Percentiles rank a stretch among this genome's conserved stretches.
Conservation (phyloP, 1,284 basidiomycete genomes). For the Boletus semigastroideus region DNA sequence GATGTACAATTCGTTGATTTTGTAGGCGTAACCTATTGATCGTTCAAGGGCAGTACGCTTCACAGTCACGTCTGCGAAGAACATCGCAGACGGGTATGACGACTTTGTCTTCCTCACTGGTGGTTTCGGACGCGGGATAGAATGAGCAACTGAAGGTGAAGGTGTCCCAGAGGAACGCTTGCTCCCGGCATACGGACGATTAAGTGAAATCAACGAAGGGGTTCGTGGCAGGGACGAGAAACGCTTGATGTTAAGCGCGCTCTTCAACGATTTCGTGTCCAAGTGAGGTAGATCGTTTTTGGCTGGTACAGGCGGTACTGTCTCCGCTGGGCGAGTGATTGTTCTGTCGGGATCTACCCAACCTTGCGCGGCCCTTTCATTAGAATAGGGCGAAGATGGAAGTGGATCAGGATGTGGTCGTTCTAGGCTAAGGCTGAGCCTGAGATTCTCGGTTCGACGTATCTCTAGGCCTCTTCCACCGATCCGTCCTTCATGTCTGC, state of each 20-base stretch:
- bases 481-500: slow-evolving; percentile 28
- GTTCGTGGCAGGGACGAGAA: slow-evolving; percentile 60
- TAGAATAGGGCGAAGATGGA: slow-evolving; percentile 21
- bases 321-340: slow-evolving; percentile 17
- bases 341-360: slow-evolving; percentile 24
- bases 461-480: slow-evolving; percentile 31
- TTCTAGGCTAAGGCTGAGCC: slow-evolving; percentile 12
- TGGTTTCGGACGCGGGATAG: slow-evolving; percentile 15
- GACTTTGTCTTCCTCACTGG: slow-evolving; percentile 43
- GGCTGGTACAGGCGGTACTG: slow-evolving; percentile 34
- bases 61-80: slow-evolving; percentile 64
- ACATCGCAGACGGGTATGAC: slow-evolving; percentile 71
- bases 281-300: slow-evolving; percentile 27
- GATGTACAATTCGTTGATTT: slow-evolving; percentile 79
- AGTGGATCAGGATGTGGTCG: slow-evolving; percentile 5
- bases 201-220: slow-evolving; percentile 44
- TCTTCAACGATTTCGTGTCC: slow-evolving; percentile 28
- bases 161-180: slow-evolving; percentile 41
- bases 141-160: slow-evolving; percentile 35
- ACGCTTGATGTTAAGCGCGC: slow-evolving; percentile 47
- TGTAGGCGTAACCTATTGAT: slow-evolving; percentile 73
- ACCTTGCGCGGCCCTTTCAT: slow-evolving; percentile 18
- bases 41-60: slow-evolving; percentile 70
- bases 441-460: slow-evolving; percentile 28
- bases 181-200: slow-evolving; percentile 22